phyloP scores from a whole-genome alignment of 768 basidiomycete species.

The Trametes cingulata region DNA sequence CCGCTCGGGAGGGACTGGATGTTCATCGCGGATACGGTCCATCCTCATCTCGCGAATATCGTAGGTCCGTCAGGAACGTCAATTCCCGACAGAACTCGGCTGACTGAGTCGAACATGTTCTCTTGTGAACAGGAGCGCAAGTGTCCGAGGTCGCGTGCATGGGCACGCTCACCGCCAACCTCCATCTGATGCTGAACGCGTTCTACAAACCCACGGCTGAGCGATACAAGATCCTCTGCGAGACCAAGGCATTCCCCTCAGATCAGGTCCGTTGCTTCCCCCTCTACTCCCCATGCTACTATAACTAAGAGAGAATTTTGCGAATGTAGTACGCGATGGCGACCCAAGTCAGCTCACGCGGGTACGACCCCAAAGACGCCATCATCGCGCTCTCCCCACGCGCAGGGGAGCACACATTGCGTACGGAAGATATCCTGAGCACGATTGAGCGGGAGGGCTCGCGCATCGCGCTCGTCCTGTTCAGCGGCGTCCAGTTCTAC shows the following conservation, averaged over 20 bases:
- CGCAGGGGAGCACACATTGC: conserved; percentile 78
- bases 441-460: conserved; percentile 70
- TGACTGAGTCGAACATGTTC: not conserved
- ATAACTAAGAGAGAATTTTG: not conserved
- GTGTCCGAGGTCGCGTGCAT: conserved; percentile 94
- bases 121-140: conserved; percentile 61
- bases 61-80: conserved; percentile 62
- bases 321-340: conserved; percentile 84
- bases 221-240: conserved; percentile 93
- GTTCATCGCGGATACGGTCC: conserved; percentile 68
- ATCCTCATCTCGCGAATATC: conserved; percentile 74
- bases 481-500: conserved; percentile 96
- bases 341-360: conserved; percentile 85
- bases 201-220: conserved; percentile 89
- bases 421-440: conserved; percentile 86
- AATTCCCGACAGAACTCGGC: no score
- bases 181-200: conserved; percentile 91
- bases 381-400: conserved; percentile 82
- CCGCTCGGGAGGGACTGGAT: conserved; percentile 86
- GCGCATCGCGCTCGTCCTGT: conserved; percentile 86
- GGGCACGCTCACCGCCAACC: conserved; percentile 91
- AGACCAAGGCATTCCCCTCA: conserved; percentile 92
- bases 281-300: not conserved
- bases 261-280: conserved; percentile 69
- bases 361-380: conserved; percentile 67